Evolutionary conservation across 139 green algal genomes (phyloP).

Genomic region (Chlamydomonas eustigma): DNA sequence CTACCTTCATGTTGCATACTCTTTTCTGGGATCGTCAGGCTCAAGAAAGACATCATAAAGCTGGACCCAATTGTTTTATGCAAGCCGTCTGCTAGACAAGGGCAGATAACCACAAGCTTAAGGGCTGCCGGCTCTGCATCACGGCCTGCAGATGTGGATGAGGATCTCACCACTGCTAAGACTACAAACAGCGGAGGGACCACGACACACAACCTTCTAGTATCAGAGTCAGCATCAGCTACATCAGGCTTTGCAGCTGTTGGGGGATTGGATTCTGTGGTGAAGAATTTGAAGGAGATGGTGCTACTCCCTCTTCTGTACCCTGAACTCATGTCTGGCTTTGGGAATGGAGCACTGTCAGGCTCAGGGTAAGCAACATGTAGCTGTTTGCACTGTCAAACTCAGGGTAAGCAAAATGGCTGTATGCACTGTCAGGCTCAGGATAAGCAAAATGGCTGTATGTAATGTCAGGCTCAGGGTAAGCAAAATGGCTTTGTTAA

Average conservation of each 20-base stretch:
- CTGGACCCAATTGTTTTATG: background rate
- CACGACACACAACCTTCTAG: too few relatives aligned
- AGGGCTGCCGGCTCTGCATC: background rate
- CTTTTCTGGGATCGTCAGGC: too few relatives aligned
- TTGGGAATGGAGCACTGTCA: constrained; percentile 40
- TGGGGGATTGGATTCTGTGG: constrained; percentile 49
- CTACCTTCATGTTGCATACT: too few relatives aligned
- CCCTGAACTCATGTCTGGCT: constrained; percentile 57
- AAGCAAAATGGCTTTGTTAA: background rate
- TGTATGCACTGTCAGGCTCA: background rate
- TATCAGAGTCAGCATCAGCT: background rate
- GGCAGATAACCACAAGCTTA: background rate
- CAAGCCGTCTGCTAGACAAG: background rate
- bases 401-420: background rate
- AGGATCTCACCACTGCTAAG: background rate
- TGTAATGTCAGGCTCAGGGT: too few relatives aligned
- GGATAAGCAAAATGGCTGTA: too few relatives aligned
- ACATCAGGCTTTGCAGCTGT: constrained; percentile 36
- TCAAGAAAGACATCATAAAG: too few relatives aligned
- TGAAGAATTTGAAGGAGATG: constrained; percentile 68
- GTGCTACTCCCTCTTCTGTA: constrained; percentile 83
- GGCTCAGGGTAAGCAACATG: background rate
- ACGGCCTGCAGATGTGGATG: background rate
- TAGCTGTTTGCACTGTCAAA: too few relatives aligned
- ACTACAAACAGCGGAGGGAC: background rate